phyloP scores from a whole-genome alignment of 305 asterid species.

The Solanum hybrid region DNA sequence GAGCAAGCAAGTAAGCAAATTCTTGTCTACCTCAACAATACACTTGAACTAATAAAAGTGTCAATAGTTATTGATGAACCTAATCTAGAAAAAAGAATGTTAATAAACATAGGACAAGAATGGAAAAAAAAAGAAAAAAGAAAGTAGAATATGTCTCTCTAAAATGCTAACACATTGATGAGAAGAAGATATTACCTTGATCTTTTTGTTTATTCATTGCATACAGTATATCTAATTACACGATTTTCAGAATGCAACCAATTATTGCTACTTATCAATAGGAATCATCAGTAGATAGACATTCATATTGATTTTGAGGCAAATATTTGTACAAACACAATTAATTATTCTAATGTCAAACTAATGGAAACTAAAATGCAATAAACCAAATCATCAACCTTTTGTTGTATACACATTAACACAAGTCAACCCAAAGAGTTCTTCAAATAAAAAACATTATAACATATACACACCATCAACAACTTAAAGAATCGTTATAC shows the following conservation, averaged over 20 bases:
- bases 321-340: neutral
- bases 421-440: too few relatives aligned
- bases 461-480: too few relatives aligned
- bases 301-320: too few relatives aligned
- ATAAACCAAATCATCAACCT: neutral
- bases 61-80: neutral
- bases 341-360: neutral
- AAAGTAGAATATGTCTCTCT: neutral
- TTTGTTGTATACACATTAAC: neutral
- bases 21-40: too few relatives aligned
- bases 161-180: neutral
- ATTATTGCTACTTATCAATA: too few relatives aligned
- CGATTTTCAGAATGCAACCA: neutral
- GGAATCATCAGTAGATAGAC: too few relatives aligned
- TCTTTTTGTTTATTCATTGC: neutral
- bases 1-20: too few relatives aligned
- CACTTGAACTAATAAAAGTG: neutral
- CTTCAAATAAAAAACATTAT: too few relatives aligned
- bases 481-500: neutral
- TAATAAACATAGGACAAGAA: neutral
- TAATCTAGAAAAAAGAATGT: too few relatives aligned
- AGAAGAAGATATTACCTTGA: neutral
- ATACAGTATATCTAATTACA: neutral
- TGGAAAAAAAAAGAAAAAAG: neutral
- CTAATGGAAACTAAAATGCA: neutral